Evolutionary conservation across 2,329 filamentous ascomycete species (phyloP).

Genomic region (Pestalotiopsis sp.): DNA sequence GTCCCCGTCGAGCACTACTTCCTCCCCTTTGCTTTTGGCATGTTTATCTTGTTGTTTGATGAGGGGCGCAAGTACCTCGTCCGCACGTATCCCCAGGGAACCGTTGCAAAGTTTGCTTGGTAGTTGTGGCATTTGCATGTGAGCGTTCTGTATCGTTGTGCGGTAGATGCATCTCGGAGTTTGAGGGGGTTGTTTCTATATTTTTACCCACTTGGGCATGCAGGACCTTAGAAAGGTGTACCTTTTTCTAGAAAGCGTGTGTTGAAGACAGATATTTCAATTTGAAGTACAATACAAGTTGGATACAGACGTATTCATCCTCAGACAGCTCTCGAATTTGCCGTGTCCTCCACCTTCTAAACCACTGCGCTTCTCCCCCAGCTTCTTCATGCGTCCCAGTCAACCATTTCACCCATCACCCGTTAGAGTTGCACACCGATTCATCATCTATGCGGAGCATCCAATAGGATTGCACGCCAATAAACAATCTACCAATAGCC

Average conservation of each 20-base stretch:
- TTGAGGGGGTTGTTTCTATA: background rate
- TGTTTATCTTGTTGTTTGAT: slow-evolving; percentile 63
- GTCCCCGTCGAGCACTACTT: slow-evolving; percentile 79
- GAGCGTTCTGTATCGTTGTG: background rate
- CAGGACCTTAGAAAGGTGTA: background rate
- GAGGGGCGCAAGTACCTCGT: slow-evolving; percentile 67
- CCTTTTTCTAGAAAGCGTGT: background rate
- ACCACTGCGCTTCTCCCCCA: background rate
- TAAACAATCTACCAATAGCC: background rate
- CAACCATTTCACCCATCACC: background rate
- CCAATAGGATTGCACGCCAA: background rate
- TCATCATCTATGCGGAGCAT: background rate
- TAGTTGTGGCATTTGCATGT: slow-evolving; percentile 34
- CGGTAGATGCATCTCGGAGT: background rate
- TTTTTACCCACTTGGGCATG: background rate
- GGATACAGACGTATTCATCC: no score
- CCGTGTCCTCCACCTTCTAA: no score
- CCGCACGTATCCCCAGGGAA: slow-evolving; percentile 58
- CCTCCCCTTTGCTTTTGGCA: slow-evolving; percentile 72
- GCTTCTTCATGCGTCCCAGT: background rate
- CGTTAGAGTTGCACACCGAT: background rate
- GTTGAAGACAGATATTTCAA: background rate
- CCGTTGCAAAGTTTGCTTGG: slow-evolving; percentile 66
- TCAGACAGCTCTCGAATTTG: no score
- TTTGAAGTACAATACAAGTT: no score